These are phyloP conservation scores for Paxillus involutus DNA, from an alignment of 768 basidiomycete species.

Conservation along the genomic window DNA sequence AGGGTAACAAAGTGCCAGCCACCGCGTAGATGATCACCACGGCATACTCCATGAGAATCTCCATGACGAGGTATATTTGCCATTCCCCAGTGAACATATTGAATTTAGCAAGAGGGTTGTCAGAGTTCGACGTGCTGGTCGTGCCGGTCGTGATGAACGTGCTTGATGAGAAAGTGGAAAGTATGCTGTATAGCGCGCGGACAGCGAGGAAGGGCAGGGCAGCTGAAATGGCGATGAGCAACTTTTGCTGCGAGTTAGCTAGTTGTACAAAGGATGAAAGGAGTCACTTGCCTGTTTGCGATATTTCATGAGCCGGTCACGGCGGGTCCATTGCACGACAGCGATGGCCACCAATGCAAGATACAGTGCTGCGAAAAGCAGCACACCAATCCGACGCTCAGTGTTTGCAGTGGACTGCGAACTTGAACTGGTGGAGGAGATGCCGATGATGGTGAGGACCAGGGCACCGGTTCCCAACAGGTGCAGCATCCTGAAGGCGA, in stretches of 20 bases:
- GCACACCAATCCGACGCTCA: conserved; percentile 33
- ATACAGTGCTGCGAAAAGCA: conserved; percentile 36
- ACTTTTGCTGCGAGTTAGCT: conserved; percentile 35
- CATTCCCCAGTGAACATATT: conserved; percentile 58
- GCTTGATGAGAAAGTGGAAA: conserved; percentile 52
- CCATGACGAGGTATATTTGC: conserved; percentile 58
- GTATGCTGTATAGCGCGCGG: conserved; percentile 46
- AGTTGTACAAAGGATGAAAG: conserved; percentile 1
- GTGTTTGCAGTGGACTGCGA: conserved; percentile 20
- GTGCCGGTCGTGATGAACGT: conserved; percentile 36
- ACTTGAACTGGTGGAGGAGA: conserved; percentile 16
- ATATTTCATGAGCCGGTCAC: conserved; percentile 32
- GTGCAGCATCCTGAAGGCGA: conserved; percentile 27
- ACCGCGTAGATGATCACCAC: conserved; percentile 44
- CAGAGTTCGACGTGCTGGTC: conserved; percentile 23
- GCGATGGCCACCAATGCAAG: conserved; percentile 44
- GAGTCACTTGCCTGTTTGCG: conserved; percentile 33
- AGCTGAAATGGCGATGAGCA: conserved; percentile 51
- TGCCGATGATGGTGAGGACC: conserved; percentile 33
- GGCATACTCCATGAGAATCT: conserved; percentile 59
- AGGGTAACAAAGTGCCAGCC: conserved; percentile 27
- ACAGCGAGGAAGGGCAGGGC: conserved; percentile 63
- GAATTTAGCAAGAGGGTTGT: conserved; percentile 46
- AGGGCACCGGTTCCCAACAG: conserved; percentile 29
- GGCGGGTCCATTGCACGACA: conserved; percentile 54